Base-by-base conservation (phyloP, 352 stramenopile species). In the Pythium coloratum region DNA sequence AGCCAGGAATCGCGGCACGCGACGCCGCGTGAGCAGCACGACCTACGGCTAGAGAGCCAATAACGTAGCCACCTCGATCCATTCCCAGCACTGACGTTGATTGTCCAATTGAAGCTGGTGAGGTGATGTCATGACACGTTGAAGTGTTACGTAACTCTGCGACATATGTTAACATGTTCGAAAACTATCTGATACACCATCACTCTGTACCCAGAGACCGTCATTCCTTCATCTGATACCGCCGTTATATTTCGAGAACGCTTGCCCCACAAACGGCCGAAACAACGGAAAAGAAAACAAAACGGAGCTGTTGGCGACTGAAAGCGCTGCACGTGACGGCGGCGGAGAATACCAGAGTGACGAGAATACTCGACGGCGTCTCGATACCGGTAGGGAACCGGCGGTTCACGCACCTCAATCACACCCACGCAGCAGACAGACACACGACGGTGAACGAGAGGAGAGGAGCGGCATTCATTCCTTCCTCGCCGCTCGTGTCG, bases 211-310 rank as follows among this genome's bases (percentile, higher is more conserved):
- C 28, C 28, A 3, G 2, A 38, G 26, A 70, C 56, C 64, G 56
- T 67, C 53, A 64, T 42, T 51, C n/a, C 20, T 6, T 6, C 6
- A 14, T 67, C 53, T 54, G 46, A 24, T 40, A 53, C 28, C 47
- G 50, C 40, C 33, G 61, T 74, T 62, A 67, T 74, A 67, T 74
- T 74, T 67, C 68, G 62, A 70, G 62, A 74, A 74, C 61, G 34
- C 6, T 9, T 13, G 3, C 20, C n/a, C 4, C 49, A 51, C 30
- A 62, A 49, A 55, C 53, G 42, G 44, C 20, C 14, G 40, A 53
- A 53, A 30, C n/a, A 40, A 36, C 40, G 14, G 14, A 59, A 64
- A 32, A 47, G 32, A 61, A 55, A 44, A 24, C 28, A 7, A 10
- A 9, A 55, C 38, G 55, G 24, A 12, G 26, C 34, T 32, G 36